Evolutionary conservation across 2,329 filamentous ascomycete genomes (phyloP).

Genomic region (Ophiostoma ulmi): DNA sequence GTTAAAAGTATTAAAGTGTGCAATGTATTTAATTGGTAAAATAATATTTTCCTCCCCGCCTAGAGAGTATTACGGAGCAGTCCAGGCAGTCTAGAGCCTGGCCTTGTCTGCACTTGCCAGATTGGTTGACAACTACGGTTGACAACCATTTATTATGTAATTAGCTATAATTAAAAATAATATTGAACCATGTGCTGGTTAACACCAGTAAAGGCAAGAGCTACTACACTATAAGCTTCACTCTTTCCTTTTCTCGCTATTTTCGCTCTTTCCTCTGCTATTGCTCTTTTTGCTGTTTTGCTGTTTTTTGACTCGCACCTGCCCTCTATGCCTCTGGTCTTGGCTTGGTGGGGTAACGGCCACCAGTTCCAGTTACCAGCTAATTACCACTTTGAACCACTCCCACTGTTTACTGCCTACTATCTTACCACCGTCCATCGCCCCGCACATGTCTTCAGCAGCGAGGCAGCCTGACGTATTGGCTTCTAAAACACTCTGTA

Average conservation of each 20-base stretch:
- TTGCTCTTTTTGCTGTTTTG: neutral
- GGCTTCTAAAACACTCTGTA: neutral
- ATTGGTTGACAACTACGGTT: conserved; percentile 1
- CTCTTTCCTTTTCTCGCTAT: neutral
- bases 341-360: conserved; percentile 11
- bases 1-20: conserved; percentile 1
- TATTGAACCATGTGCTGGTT: neutral
- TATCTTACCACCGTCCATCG: neutral
- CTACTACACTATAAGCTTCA: neutral
- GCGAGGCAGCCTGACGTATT: conserved; percentile 7
- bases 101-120: conserved; percentile 4
- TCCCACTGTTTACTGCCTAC: neutral
- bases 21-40: conserved; percentile 8
- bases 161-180: neutral
- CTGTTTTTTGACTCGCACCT: neutral
- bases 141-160: neutral
- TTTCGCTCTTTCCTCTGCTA: neutral
- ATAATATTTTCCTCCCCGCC: conserved; percentile 16
- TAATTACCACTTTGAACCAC: neutral
- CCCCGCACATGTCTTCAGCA: conserved; percentile 10
- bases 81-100: neutral
- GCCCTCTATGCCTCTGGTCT: neutral
- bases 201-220: neutral
- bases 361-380: neutral
- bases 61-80: neutral